phyloP scores from a whole-genome alignment of 1,284 basidiomycete species.

The Puccinia polysora region DNA sequence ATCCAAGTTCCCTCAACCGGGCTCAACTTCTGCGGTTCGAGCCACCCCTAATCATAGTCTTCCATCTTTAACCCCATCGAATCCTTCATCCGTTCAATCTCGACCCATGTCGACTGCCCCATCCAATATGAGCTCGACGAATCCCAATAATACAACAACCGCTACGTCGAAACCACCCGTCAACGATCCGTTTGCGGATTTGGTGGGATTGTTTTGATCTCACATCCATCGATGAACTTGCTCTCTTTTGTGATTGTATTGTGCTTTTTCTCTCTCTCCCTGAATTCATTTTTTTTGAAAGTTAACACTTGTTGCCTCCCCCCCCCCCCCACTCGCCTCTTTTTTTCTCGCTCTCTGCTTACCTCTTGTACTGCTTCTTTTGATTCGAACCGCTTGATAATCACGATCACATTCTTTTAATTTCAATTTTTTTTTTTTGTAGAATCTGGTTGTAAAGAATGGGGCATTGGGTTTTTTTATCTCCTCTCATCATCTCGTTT shows the following conservation, averaged over 20 bases:
- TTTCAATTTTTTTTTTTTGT: no score
- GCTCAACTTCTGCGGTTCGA: neutral
- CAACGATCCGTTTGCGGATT: conserved; percentile 42
- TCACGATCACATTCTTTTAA: no score
- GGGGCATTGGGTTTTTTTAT: no score
- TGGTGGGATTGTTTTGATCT: conserved; percentile 42
- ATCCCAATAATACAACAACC: neutral
- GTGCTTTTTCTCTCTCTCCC: neutral
- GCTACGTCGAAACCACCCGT: neutral
- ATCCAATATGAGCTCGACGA: neutral
- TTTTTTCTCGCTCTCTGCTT: no score
- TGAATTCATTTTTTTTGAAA: no score
- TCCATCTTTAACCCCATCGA: conserved; percentile 3
- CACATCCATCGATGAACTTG: no score
- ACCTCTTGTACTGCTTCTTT: no score
- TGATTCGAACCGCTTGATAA: no score
- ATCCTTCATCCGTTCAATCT: conserved; percentile 2
- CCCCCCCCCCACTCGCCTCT: no score
- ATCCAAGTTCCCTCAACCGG: neutral
- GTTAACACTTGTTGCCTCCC: no score
- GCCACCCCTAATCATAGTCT: conserved; percentile 6
- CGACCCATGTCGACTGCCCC: neutral
- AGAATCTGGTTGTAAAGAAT: no score
- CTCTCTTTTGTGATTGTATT: neutral
- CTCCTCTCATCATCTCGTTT: no score